These are phyloP conservation scores for Hawksworthiomyces lignivorus DNA, from an alignment of 2,329 filamentous ascomycete genomes.

Conservation along the genomic window DNA sequence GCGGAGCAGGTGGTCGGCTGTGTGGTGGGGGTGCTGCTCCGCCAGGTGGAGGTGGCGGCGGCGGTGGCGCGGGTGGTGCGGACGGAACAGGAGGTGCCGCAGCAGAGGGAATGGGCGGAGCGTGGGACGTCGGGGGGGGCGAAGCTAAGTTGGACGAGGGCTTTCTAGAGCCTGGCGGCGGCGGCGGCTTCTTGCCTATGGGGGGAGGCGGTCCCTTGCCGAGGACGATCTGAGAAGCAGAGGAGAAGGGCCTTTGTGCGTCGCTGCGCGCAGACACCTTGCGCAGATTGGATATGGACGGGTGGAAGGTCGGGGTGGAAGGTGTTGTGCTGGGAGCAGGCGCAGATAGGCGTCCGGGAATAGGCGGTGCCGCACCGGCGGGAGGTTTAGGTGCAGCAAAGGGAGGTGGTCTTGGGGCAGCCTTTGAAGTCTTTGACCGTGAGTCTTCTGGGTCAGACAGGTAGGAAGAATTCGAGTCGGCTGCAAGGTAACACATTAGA, in stretches of 20 bases:
- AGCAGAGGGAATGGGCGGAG: conserved; percentile 15
- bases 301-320: conserved; percentile 28
- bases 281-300: conserved; percentile 52
- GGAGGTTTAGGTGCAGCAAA: conserved; percentile 53
- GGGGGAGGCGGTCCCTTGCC: conserved; percentile 65
- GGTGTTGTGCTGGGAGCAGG: conserved; percentile 29
- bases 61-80: conserved; percentile 31
- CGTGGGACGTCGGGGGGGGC: conserved; percentile 1
- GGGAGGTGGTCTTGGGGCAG: conserved; percentile 45
- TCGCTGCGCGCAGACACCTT: conserved; percentile 43
- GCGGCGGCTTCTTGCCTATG: conserved; percentile 67
- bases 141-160: conserved; percentile 30
- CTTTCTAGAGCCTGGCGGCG: conserved; percentile 53
- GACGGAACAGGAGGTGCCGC: conserved; percentile 28
- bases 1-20: conserved; percentile 30
- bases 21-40: conserved; percentile 26
- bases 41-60: conserved; percentile 31
- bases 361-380: conserved; percentile 47
- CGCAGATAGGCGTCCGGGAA: conserved; percentile 47
- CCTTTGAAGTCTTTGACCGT: too few relatives aligned
- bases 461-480: conserved; percentile 64
- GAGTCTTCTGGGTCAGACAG: conserved; percentile 68
- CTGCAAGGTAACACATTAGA: conserved; percentile 26
- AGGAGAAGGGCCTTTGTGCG: conserved; percentile 49
- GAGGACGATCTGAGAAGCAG: conserved; percentile 41